Percentiles rank a stretch among this genome's conserved stretches.
phyloP scores from a whole-genome alignment of 2,329 filamentous ascomycete genomes.

The Penicillium psychrosexuale region DNA sequence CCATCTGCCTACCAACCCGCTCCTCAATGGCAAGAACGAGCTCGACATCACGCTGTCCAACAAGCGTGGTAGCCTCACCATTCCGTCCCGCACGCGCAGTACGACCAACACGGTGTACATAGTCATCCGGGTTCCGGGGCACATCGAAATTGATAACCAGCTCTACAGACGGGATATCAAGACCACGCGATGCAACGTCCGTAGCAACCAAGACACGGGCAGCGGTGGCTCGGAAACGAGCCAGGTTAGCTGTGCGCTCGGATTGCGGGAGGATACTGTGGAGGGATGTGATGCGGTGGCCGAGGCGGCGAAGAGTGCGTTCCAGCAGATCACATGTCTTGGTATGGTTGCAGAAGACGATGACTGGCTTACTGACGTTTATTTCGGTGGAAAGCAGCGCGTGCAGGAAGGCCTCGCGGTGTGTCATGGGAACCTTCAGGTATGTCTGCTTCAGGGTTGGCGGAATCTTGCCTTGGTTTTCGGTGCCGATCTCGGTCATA shows the following conservation, averaged over 20 bases:
- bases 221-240: constrained; percentile 83
- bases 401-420: constrained; percentile 93
- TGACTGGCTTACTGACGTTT: constrained; percentile 73
- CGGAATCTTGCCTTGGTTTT: constrained; percentile 69
- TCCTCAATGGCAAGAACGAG: constrained; percentile 86
- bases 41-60: constrained; percentile 89
- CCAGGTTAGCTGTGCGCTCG: constrained; percentile 82
- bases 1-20: constrained; percentile 74
- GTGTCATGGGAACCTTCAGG: constrained; percentile 82
- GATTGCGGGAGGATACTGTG: constrained; percentile 84
- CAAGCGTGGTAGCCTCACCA: constrained; percentile 80
- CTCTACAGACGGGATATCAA: constrained; percentile 90
- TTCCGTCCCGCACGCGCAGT: constrained; percentile 86
- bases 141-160: constrained; percentile 95
- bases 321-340: constrained; percentile 85
- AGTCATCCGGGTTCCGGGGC: constrained; percentile 93
- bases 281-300: constrained; percentile 85
- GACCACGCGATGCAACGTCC: constrained; percentile 87
- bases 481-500: constrained; percentile 77
- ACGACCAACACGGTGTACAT: constrained; percentile 93
- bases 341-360: constrained; percentile 93
- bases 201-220: constrained; percentile 90
- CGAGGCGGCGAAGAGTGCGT: constrained; percentile 78
- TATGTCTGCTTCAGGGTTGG: constrained; percentile 78
- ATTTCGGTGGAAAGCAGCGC: constrained; percentile 74